phyloP scores from a whole-genome alignment of 495 filamentous ascomycete species.

The Xylaria flabelliformis region DNA sequence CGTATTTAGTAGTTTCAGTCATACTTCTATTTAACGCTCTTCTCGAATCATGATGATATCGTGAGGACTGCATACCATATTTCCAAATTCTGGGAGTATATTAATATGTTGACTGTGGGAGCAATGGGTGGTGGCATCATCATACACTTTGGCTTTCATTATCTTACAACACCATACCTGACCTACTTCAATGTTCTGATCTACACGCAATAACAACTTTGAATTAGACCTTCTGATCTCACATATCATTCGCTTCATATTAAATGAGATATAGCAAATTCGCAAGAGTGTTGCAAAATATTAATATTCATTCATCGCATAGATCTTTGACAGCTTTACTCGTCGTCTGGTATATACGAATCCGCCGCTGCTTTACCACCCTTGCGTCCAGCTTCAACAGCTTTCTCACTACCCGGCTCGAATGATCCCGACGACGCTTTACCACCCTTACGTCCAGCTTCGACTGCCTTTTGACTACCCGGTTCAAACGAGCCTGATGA shows the following conservation, averaged over 20 bases:
- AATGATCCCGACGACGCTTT: constrained; percentile 57
- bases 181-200: neutral
- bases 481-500: constrained; percentile 57
- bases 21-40: neutral
- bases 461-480: constrained; percentile 51
- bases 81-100: constrained; percentile 4
- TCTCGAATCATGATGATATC: neutral
- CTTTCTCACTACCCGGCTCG: constrained; percentile 52
- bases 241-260: neutral
- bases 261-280: neutral
- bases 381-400: constrained; percentile 55
- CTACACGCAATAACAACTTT: neutral
- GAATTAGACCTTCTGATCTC: neutral
- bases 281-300: neutral
- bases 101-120: neutral
- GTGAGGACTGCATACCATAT: neutral
- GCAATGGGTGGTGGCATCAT: neutral
- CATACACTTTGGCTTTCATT: neutral
- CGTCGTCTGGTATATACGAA: too few relatives aligned
- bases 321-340: too few relatives aligned
- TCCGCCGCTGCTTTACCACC: constrained; percentile 38
- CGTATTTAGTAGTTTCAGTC: neutral
- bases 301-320: neutral
- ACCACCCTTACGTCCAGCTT: constrained; percentile 60
- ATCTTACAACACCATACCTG: neutral